These are phyloP conservation scores for Sporothrix pseudoabietina DNA, from an alignment of 2,329 filamentous ascomycete species.

Conservation along the genomic window DNA sequence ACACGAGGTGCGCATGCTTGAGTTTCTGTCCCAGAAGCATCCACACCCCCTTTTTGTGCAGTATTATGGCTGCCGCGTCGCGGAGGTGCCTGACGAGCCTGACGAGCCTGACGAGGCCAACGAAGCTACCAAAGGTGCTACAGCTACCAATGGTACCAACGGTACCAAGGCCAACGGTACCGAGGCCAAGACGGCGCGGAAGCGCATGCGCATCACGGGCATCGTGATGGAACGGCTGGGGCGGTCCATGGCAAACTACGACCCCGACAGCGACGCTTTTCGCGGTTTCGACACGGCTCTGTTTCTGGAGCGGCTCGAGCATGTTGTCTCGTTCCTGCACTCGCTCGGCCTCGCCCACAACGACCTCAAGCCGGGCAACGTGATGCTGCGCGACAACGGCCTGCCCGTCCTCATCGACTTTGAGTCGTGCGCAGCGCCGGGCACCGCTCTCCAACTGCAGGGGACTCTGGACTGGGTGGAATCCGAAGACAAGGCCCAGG, in stretches of 20 bases:
- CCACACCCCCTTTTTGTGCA: slow-evolving; percentile 15
- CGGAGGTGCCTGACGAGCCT: not conserved
- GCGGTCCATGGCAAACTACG: not conserved
- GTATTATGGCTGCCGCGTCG: slow-evolving; percentile 13
- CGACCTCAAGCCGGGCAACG: slow-evolving; percentile 15
- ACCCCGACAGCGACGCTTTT: not conserved
- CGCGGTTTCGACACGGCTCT: not conserved
- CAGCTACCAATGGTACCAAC: not conserved
- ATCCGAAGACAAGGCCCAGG: not conserved
- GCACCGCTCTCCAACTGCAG: not conserved
- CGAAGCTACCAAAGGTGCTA: not conserved
- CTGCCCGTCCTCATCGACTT: slow-evolving; percentile 21
- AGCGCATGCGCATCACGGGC: not conserved
- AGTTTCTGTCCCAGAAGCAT: slow-evolving; percentile 8
- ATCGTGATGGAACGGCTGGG: not conserved
- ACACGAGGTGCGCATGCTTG: slow-evolving; percentile 6
- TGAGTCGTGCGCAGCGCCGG: not conserved
- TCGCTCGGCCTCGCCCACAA: not conserved
- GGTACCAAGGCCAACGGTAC: not conserved
- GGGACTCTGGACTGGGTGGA: not conserved
- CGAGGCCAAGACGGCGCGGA: not conserved
- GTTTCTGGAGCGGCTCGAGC: slow-evolving; percentile 4
- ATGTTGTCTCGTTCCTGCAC: not conserved
- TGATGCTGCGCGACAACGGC: slow-evolving; percentile 6
- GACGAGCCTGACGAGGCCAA: not conserved